Percentiles rank a stretch among this genome's conserved stretches.
phyloP scores from a whole-genome alignment of 176 grass and related monocot species.

The Aegilops umbellulata region DNA sequence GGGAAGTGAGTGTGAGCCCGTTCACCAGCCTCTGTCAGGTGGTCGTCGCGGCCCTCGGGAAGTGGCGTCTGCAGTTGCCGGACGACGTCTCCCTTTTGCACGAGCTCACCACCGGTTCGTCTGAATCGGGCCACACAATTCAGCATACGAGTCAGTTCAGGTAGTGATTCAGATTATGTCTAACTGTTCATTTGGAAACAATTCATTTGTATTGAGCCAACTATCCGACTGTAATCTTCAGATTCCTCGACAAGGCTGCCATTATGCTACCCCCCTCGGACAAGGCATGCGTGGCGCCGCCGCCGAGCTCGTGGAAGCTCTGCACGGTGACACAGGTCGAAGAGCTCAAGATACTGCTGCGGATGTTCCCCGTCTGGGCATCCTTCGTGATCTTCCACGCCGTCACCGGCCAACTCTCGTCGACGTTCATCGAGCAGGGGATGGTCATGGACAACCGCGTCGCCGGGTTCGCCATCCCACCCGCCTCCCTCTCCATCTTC shows the following conservation, averaged over 20 bases:
- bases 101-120: background rate
- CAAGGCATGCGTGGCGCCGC: background rate
- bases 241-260: conserved; percentile 55
- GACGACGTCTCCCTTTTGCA: conserved; percentile 22
- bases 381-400: conserved; percentile 19
- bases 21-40: conserved; percentile 39
- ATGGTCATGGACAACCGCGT: conserved; percentile 38
- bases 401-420: background rate
- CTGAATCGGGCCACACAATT: background rate
- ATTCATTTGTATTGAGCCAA: background rate
- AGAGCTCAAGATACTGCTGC: conserved; percentile 43
- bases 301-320: conserved; percentile 1
- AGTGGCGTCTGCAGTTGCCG: conserved; percentile 1
- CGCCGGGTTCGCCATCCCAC: conserved; percentile 29
- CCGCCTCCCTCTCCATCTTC: conserved; percentile 40
- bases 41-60: conserved; percentile 32
- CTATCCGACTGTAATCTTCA: background rate
- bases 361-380: conserved; percentile 30
- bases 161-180: background rate
- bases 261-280: background rate
- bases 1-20: conserved; percentile 21
- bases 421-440: conserved; percentile 44
- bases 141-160: conserved; percentile 18
- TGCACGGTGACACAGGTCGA: conserved; percentile 59
- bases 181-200: background rate